Percentiles rank a stretch among this genome's conserved stretches.
Evolutionary conservation across 495 filamentous ascomycete species (phyloP).

Genomic region (Niebla homalea): DNA sequence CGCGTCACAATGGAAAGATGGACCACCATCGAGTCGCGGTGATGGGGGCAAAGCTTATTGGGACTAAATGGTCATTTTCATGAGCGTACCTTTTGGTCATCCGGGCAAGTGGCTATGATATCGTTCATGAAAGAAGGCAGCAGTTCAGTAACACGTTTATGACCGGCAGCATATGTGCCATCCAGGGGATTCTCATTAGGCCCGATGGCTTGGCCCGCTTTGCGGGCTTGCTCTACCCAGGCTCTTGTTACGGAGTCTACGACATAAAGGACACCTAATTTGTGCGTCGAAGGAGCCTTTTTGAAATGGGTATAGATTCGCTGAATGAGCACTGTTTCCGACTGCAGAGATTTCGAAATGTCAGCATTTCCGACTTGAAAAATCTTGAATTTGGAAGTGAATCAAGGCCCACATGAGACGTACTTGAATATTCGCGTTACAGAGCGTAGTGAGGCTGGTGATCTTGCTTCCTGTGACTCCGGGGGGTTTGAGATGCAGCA

Average conservation of each 20-base stretch:
- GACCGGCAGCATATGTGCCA: slow-evolving; percentile 87
- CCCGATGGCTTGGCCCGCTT: slow-evolving; percentile 66
- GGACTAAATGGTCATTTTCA: slow-evolving; percentile 18
- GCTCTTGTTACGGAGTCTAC: slow-evolving; percentile 99
- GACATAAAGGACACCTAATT: slow-evolving; percentile 97
- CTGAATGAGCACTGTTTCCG: slow-evolving; percentile 87
- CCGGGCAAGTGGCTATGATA: slow-evolving; percentile 74
- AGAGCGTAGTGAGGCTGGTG: slow-evolving; percentile 66
- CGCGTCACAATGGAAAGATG: too few relatives aligned
- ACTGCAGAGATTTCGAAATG: slow-evolving; percentile 37
- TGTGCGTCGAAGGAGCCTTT: slow-evolving; percentile 86
- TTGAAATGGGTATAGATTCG: slow-evolving; percentile 97
- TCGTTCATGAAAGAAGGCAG: slow-evolving; percentile 91
- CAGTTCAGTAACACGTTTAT: slow-evolving; percentile 91
- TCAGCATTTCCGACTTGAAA: not conserved
- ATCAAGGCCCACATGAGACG: slow-evolving; percentile 19
- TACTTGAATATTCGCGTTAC: slow-evolving; percentile 90
- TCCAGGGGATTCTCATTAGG: slow-evolving; percentile 49
- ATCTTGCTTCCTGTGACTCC: slow-evolving; percentile 90
- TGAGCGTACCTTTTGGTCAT: slow-evolving; percentile 95
- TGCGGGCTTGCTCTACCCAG: slow-evolving; percentile 92
- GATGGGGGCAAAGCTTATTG: slow-evolving; percentile 24
- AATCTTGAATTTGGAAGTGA: slow-evolving; percentile 21
- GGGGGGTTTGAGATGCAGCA: slow-evolving; percentile 81
- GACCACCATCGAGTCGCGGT: slow-evolving; percentile 5